These are phyloP conservation scores for Erysimum cheiri DNA, from an alignment of 441 rosid species.

Conservation along the genomic window DNA sequence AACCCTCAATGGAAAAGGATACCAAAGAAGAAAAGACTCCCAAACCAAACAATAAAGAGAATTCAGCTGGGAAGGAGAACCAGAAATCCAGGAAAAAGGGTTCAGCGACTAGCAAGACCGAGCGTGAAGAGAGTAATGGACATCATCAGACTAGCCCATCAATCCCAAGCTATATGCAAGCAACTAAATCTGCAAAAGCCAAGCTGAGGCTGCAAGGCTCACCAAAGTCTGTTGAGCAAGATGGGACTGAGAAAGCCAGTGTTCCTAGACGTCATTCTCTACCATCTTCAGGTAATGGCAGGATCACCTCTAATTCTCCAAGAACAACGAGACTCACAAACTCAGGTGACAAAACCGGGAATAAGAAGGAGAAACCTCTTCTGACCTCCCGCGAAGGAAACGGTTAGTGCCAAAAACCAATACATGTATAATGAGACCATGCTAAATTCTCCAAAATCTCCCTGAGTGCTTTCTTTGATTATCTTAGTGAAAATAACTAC, in stretches of 20 bases:
- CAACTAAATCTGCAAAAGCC: slow-evolving; percentile 94
- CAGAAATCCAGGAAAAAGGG: slow-evolving; percentile 60
- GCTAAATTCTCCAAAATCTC: slow-evolving; percentile 24
- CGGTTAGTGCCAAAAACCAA: slow-evolving; percentile 52
- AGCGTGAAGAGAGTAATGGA: slow-evolving; percentile 66
- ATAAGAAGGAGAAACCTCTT: slow-evolving; percentile 63
- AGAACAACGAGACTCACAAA: slow-evolving; percentile 67
- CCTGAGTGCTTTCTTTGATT: not conserved
- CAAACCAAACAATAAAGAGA: slow-evolving; percentile 54
- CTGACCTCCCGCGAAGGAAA: slow-evolving; percentile 65
- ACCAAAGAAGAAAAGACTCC: slow-evolving; percentile 53
- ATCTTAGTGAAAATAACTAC: slow-evolving; percentile 1
- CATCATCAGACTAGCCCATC: slow-evolving; percentile 61
- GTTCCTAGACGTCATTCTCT: slow-evolving; percentile 75
- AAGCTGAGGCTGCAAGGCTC: slow-evolving; percentile 89
- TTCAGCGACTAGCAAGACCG: slow-evolving; percentile 59
- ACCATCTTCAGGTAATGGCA: slow-evolving; percentile 69
- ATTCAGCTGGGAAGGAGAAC: slow-evolving; percentile 54
- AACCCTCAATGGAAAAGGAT: slow-evolving; percentile 47
- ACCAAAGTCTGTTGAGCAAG: slow-evolving; percentile 67
- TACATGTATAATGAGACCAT: slow-evolving; percentile 21
- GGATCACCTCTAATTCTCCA: slow-evolving; percentile 81
- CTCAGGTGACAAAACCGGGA: slow-evolving; percentile 63
- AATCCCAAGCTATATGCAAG: slow-evolving; percentile 96
- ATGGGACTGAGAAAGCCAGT: slow-evolving; percentile 64